Base-by-base conservation (phyloP, 768 basidiomycete species). In the Boletellus sp. region DNA sequence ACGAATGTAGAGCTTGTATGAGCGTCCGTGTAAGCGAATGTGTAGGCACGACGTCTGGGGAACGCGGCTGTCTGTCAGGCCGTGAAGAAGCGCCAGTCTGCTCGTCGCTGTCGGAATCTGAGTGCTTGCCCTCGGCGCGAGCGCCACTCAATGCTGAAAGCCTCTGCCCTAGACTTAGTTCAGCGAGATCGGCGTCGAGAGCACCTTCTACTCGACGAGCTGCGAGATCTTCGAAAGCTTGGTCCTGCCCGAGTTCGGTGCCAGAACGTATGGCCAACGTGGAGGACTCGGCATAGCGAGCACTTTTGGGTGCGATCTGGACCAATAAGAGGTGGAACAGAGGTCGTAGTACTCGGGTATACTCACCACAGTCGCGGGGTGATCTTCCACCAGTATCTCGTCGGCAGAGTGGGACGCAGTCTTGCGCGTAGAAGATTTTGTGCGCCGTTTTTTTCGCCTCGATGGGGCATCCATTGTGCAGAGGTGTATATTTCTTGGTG, bases 1-100 rank as follows among this genome's bases (percentile, higher is more conserved):
- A 86, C 1, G 96, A 97, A 66, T 99, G 96, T 23, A 99, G 72
- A 0, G 96, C 95, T 71, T 99, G 96, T 50, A 95, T 90, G 42
- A 99, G 78, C 23, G 95, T 94, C 48, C 93, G 85, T 23, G 95
- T 91, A 51, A 98, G 78, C 0, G 95, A 94, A 55, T 85, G 83
- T 1, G 91, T 83, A 33, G 94, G 90, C 17, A 84, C 74, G 35
- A 77, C 67, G n/a, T 74, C 61, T 8, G 64, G 62, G 12, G 72
- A 71, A 19, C 47, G 62, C 42, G 49, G 56, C 24, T 49, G 49
- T 50, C 43, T 62, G 47, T 56, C 19, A 10, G 45, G 42, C 39
- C 33, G 54, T 20, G 60, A 56, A 44, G 56, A 52, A 40, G 32
- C n/a, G 45, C 59, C 67, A 20, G 75, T 73, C 15, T 73, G 73